Evolutionary conservation across 768 basidiomycete genomes (phyloP), one percentile per base, ranked within the genome.

Genomic region (Mycena capillaripes): DNA sequence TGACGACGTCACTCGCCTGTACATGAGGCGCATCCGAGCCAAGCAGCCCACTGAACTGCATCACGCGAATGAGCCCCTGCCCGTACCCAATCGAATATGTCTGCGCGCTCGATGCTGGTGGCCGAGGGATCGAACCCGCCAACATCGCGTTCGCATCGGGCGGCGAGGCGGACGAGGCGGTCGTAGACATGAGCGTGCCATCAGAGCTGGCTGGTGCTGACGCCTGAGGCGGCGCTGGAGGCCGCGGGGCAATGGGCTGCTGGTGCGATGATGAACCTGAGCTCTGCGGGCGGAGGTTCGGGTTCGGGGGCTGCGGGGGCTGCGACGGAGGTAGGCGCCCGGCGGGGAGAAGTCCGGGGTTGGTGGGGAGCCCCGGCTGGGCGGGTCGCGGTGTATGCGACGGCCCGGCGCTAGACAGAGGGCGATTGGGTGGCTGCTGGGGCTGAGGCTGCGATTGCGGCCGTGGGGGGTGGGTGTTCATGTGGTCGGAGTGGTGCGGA

Each of bases 31-130:
- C 50, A 29, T 86, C 87, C 52, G 62, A 90, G 87, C 68, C 86
- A 6, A 95, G 84, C 32, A 88, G 81, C 12, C 89, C 90, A 73
- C 93, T 94, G 75, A 96, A 93, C 69, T 92, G 90, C 27, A 94
- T 80, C 65, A 96, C 78, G 27, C 92, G 88, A 48, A 86, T 81
- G 23, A 93, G 80, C 9, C 91, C 92, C 81, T 93, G 92, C 21
- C 94, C 93, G 25, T 84, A 79, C 17, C 89, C 89, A 60, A 91
- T 57, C 21, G 79, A 80, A 46, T 77, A 77, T 11, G 81, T 69
- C 62, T 48, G 66, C 50, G 63, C 58, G 56, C 59, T 63, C 14
- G 60, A 30, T 12, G 53, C 44, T 10, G 66, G 74, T 12, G 55
- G 55, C 29, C 69, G 69, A 9, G 73, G 69, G 34, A 75, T 68